Conservation (phyloP, 208 protist species). For the Entamoeba nuttalli region DNA sequence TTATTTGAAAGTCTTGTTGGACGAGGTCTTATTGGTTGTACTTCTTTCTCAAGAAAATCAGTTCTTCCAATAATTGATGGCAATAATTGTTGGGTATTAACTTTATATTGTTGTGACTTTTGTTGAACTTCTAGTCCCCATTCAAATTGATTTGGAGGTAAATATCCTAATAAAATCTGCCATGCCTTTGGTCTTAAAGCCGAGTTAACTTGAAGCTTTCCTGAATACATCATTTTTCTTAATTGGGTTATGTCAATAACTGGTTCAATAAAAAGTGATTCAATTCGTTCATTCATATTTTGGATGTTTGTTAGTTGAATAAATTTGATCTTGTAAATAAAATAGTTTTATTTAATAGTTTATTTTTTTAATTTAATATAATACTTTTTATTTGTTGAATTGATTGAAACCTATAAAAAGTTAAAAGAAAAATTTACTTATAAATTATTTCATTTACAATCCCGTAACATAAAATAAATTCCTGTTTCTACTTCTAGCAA, state of each 20-base stretch:
- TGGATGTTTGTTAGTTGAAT: no score
- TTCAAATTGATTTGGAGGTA: not conserved
- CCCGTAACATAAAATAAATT: not conserved
- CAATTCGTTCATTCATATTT: not conserved
- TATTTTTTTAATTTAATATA: no score
- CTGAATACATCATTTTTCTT: not conserved
- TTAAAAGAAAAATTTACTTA: no score
- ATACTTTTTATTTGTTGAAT: no score
- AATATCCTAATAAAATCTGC: not conserved
- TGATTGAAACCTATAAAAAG: no score
- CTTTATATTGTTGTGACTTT: not conserved
- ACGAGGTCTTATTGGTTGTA: no score
- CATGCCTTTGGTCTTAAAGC: not conserved
- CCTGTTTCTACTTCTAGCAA: not conserved
- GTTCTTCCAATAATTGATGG: not conserved
- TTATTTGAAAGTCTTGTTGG: no score
- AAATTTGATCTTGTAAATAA: no score
- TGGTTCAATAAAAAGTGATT: not conserved
- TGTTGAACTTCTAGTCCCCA: not conserved
- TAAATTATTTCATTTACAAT: no score
- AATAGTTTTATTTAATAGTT: no score
- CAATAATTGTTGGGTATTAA: not conserved
- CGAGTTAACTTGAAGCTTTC: not conserved
- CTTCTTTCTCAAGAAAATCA: not conserved
- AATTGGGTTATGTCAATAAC: not conserved